A percentile compares a stretch with the other conserved stretches of the same genome.
phyloP scores from a whole-genome alignment of 2,329 filamentous ascomycete species.

The Gremmenia infestans region DNA sequence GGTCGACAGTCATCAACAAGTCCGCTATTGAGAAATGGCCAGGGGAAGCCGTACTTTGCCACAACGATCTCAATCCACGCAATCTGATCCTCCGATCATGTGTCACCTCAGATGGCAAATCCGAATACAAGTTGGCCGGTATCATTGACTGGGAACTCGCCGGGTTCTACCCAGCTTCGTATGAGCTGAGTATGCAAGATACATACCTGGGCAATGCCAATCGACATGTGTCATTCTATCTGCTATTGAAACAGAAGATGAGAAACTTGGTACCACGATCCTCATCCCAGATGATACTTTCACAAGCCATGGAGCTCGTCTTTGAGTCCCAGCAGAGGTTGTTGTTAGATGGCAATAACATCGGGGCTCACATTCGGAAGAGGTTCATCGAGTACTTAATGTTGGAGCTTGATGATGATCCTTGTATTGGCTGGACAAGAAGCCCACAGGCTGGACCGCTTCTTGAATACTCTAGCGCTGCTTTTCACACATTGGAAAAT shows the following conservation, averaged over 20 bases:
- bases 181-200: slow-evolving; percentile 21
- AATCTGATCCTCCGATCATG: slow-evolving; percentile 16
- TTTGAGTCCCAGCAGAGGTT: slow-evolving; percentile 17
- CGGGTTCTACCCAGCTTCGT: slow-evolving; percentile 22
- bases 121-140: slow-evolving; percentile 15
- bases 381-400: slow-evolving; percentile 8
- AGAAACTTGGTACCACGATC: slow-evolving; percentile 3
- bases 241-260: slow-evolving; percentile 5
- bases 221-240: slow-evolving; percentile 19
- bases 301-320: slow-evolving; percentile 16
- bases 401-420: slow-evolving; percentile 1
- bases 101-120: slow-evolving; percentile 7
- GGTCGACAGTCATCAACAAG: slow-evolving; percentile 12
- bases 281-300: slow-evolving; percentile 16
- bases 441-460: slow-evolving; percentile 8
- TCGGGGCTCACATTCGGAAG: slow-evolving; percentile 18
- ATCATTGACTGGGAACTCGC: slow-evolving; percentile 24
- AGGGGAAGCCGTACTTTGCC: slow-evolving; percentile 22
- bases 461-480: slow-evolving; percentile 9
- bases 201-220: slow-evolving; percentile 14
- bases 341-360: slow-evolving; percentile 11
- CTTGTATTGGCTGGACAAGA: slow-evolving; percentile 12
- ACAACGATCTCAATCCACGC: slow-evolving; percentile 8
- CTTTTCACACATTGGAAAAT: slow-evolving; percentile 9
- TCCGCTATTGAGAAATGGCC: slow-evolving; percentile 20